Conservation (phyloP, 495 filamentous ascomycete species). For the Clohesyomyces aquaticus region DNA sequence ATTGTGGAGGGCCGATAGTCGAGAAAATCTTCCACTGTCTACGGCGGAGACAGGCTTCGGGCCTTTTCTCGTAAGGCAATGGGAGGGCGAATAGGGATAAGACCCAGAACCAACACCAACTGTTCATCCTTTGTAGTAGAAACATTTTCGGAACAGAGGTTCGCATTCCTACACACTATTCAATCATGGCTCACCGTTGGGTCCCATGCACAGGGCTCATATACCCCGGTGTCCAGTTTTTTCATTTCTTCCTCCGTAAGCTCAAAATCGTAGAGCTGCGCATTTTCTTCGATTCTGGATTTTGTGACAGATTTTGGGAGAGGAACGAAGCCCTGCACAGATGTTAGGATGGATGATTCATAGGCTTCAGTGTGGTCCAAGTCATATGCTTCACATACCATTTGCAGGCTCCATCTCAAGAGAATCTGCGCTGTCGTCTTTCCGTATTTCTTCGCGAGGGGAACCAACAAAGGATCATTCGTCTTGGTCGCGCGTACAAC, state of each 20-base stretch:
- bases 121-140: conserved; percentile 14
- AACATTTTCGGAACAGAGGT: conserved; percentile 27
- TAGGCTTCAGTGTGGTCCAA: neutral
- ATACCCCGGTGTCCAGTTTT: conserved; percentile 58
- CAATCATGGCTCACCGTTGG: conserved; percentile 56
- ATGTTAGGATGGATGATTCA: neutral
- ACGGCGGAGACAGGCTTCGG: too few relatives aligned
- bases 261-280: conserved; percentile 80
- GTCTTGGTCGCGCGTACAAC: conserved; percentile 69
- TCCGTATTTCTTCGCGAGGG: conserved; percentile 67
- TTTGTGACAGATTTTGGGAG: conserved; percentile 76
- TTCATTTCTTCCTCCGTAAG: conserved; percentile 64
- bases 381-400: conserved; percentile 48
- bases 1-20: too few relatives aligned
- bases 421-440: conserved; percentile 80
- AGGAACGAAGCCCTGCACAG: conserved; percentile 62
- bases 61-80: too few relatives aligned
- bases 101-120: neutral
- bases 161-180: conserved; percentile 25
- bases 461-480: conserved; percentile 64
- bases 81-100: too few relatives aligned
- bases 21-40: too few relatives aligned
- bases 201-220: conserved; percentile 74
- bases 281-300: conserved; percentile 73
- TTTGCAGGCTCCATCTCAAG: conserved; percentile 86